A percentile compares a stretch with the other conserved stretches of the same genome.
Evolutionary conservation across 2,329 filamentous ascomycete species (phyloP).

Genomic region (Epichloe gansuensis): DNA sequence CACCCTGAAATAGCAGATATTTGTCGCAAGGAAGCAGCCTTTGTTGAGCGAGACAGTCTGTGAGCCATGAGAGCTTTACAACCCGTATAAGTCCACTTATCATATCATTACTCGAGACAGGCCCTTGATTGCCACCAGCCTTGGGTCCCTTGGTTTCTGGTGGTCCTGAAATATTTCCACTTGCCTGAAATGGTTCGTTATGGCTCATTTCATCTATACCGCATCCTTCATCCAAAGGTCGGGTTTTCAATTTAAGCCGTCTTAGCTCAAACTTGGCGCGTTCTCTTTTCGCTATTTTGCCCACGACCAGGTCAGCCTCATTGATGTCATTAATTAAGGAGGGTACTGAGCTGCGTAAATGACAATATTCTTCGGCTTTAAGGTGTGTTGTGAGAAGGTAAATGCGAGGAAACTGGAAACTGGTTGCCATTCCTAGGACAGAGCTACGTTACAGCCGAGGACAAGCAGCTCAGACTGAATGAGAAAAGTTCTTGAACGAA

Average conservation of each 20-base stretch:
- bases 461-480: not conserved
- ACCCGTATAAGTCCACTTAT: slow-evolving; percentile 31
- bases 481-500: not conserved
- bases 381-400: slow-evolving; percentile 66
- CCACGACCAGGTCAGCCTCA: slow-evolving; percentile 64
- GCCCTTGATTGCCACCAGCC: not conserved
- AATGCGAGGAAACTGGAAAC: slow-evolving; percentile 43
- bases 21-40: slow-evolving; percentile 33
- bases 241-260: slow-evolving; percentile 47
- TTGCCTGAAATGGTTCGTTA: not conserved
- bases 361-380: slow-evolving; percentile 46
- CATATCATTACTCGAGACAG: not conserved
- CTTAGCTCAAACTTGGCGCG: slow-evolving; percentile 70
- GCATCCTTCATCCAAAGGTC: slow-evolving; percentile 20
- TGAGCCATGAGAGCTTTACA: slow-evolving; percentile 47
- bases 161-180: not conserved
- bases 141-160: not conserved
- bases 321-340: slow-evolving; percentile 57
- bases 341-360: slow-evolving; percentile 51
- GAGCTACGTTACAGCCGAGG: not conserved
- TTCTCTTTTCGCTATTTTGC: slow-evolving; percentile 55
- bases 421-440: slow-evolving; percentile 11
- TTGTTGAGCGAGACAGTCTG: slow-evolving; percentile 35
- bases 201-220: not conserved
- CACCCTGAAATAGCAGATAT: slow-evolving; percentile 45